phyloP scores from a whole-genome alignment of 805 yeast genomes.

The Yarrowia alimentaria region DNA sequence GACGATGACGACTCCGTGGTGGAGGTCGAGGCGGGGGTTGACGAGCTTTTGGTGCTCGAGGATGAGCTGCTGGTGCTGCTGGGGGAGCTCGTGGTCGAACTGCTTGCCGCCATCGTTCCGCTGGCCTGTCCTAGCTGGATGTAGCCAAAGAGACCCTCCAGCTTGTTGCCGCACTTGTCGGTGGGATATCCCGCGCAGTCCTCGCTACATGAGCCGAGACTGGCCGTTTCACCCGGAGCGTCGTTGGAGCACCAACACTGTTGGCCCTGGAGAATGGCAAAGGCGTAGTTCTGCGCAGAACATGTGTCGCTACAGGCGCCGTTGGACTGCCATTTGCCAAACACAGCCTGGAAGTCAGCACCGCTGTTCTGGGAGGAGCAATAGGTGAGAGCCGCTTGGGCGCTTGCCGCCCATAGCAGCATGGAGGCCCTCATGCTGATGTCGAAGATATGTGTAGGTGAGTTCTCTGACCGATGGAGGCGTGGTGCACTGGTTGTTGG shows the following conservation, averaged over 20 bases:
- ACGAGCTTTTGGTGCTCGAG: conserved; percentile 18
- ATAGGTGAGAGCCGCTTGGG: conserved; percentile 32
- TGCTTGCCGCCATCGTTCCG: conserved; percentile 35
- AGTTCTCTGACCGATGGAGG: too few species aligned
- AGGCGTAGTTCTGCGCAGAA: conserved; percentile 47
- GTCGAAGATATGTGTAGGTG: neutral
- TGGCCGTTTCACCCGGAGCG: conserved; percentile 47
- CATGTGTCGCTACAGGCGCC: conserved; percentile 56
- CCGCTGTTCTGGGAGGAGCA: conserved; percentile 48
- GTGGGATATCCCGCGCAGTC: conserved; percentile 48
- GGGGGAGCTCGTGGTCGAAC: conserved; percentile 18
- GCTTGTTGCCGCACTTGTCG: conserved; percentile 47
- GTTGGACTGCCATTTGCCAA: conserved; percentile 43
- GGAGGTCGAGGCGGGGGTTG: conserved; percentile 29
- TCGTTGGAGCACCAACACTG: conserved; percentile 63
- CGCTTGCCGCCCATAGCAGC: neutral
- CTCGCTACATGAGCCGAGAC: conserved; percentile 38
- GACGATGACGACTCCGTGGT: conserved; percentile 32
- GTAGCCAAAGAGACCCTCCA: conserved; percentile 54
- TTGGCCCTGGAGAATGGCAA: conserved; percentile 52
- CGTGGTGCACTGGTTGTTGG: too few species aligned
- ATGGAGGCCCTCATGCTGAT: neutral
- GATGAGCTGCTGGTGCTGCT: conserved; percentile 3
- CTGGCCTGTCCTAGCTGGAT: conserved; percentile 44
- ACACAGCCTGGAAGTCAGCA: conserved; percentile 24